phyloP scores from a whole-genome alignment of 73 alveolate genomes.

The Diophrys appendiculata region DNA sequence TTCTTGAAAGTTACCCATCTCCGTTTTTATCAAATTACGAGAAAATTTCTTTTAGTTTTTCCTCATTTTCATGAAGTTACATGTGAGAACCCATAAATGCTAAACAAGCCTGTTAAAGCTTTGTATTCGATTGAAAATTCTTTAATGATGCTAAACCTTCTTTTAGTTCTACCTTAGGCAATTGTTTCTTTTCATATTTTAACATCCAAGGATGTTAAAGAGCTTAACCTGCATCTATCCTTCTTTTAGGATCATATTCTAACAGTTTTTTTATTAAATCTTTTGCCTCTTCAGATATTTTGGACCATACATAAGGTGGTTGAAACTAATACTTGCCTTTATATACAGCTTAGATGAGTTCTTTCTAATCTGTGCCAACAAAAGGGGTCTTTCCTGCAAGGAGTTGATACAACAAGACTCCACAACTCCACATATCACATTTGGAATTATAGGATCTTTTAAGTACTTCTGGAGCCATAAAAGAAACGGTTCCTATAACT shows the following conservation, averaged over 20 bases:
- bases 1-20: constrained; percentile 71
- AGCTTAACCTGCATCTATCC: constrained; percentile 61
- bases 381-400: constrained; percentile 61
- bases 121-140: constrained; percentile 28
- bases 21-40: constrained; percentile 63
- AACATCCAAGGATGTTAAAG: constrained; percentile 69
- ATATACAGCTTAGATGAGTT: constrained; percentile 62
- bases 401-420: constrained; percentile 58
- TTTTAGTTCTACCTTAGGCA: constrained; percentile 12
- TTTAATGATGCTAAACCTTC: constrained; percentile 4
- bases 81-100: constrained; percentile 50
- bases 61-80: constrained; percentile 48
- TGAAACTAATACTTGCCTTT: constrained; percentile 59
- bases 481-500: constrained; percentile 50
- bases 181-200: constrained; percentile 3
- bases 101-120: constrained; percentile 50
- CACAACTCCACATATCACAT: constrained; percentile 71
- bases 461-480: constrained; percentile 67
- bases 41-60: constrained; percentile 56
- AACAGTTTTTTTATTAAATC: constrained; percentile 55
- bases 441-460: constrained; percentile 47
- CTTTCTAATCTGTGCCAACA: no score
- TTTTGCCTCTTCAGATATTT: constrained; percentile 60
- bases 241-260: constrained; percentile 41
- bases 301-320: constrained; percentile 69